Evolutionary conservation across 2,329 filamentous ascomycete genomes (phyloP).

Genomic region (Talaromyces sp.): DNA sequence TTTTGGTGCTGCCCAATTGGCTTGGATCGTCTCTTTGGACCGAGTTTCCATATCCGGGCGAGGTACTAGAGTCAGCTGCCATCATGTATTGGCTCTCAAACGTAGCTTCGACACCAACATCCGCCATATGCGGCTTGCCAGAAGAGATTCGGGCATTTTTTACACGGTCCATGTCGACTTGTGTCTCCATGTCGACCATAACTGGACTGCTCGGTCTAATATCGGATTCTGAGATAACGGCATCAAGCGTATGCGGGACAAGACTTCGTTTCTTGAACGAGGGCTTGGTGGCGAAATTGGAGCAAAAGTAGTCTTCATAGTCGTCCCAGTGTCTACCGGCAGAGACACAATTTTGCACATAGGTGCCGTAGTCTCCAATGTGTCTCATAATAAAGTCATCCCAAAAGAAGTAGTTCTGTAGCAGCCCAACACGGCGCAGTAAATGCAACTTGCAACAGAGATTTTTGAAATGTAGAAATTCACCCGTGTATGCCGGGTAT

Average conservation of each 20-base stretch:
- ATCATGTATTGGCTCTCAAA: not conserved
- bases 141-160: conserved; percentile 2
- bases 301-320: conserved; percentile 38
- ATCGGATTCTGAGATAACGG: conserved; percentile 23
- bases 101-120: conserved; percentile 1
- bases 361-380: conserved; percentile 30
- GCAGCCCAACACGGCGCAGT: conserved; percentile 24
- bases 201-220: not conserved
- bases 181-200: not conserved
- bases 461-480: conserved; percentile 33
- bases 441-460: conserved; percentile 33
- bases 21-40: not conserved
- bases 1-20: not conserved
- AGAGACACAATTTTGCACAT: conserved; percentile 24
- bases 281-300: conserved; percentile 24
- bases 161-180: conserved; percentile 2
- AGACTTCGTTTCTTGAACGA: conserved; percentile 34
- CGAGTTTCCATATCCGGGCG: not conserved
- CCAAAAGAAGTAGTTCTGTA: conserved; percentile 37
- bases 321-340: conserved; percentile 21
- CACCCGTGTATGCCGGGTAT: conserved; percentile 37
- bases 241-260: conserved; percentile 25
- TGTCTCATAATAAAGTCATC: conserved; percentile 45
- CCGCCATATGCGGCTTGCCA: not conserved
- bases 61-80: not conserved